These are phyloP conservation scores for Isatis tinctoria DNA, from an alignment of 345 rosid species.

Conservation along the genomic window DNA sequence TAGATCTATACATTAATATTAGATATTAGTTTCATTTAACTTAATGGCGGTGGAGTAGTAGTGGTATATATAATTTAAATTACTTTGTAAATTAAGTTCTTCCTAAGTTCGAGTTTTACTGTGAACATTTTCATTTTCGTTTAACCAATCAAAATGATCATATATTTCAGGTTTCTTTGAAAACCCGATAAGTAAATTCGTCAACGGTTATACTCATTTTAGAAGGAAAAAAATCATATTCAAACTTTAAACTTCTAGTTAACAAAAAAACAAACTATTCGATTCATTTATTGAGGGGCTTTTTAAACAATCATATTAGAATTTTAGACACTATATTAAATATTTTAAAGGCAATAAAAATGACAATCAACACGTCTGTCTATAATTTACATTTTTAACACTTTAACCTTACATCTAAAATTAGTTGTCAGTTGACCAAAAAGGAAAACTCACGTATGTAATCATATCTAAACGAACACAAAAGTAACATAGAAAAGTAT, in stretches of 20 bases:
- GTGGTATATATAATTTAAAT: neutral
- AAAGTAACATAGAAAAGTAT: neutral
- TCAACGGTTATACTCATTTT: neutral
- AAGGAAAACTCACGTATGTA: neutral
- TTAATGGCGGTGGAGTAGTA: neutral
- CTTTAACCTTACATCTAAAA: neutral
- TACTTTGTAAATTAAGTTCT: neutral
- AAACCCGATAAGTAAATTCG: neutral
- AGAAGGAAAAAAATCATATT: no score
- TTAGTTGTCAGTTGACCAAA: neutral
- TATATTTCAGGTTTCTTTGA: neutral
- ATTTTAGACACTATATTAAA: neutral
- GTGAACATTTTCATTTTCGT: neutral
- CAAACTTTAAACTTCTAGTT: no score
- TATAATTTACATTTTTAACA: neutral
- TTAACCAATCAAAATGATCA: neutral
- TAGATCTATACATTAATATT: neutral
- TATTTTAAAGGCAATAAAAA: neutral
- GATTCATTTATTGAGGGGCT: no score
- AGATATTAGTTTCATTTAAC: neutral
- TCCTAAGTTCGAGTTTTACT: neutral
- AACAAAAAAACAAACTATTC: no score
- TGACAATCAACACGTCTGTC: neutral
- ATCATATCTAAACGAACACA: neutral
- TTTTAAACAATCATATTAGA: neutral